phyloP scores from a whole-genome alignment of 2,329 filamentous ascomycete species.

The Fusarium gaditjirri region DNA sequence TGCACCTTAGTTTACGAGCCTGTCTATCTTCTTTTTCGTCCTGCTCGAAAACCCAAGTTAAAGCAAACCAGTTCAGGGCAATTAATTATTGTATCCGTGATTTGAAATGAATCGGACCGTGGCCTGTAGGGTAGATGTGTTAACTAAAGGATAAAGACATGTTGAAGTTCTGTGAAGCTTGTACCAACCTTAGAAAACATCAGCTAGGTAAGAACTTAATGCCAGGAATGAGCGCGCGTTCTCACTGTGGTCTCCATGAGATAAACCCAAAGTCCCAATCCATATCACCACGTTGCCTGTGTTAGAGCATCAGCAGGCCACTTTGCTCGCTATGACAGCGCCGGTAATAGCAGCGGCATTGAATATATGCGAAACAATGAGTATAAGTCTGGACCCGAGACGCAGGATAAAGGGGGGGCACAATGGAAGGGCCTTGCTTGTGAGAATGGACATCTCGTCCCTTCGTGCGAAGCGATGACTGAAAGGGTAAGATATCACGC shows the following conservation, averaged over 20 bases:
- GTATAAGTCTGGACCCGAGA: neutral
- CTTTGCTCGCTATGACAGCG: neutral
- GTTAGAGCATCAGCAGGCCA: neutral
- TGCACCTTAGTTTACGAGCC: neutral
- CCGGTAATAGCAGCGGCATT: neutral
- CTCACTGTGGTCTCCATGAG: neutral
- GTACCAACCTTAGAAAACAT: neutral
- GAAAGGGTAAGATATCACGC: constrained; percentile 15
- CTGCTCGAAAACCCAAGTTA: neutral
- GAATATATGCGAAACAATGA: constrained; percentile 1
- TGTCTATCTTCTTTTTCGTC: neutral
- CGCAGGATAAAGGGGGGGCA: constrained; percentile 3
- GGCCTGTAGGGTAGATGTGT: neutral
- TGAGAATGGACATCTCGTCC: neutral
- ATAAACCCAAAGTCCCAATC: neutral
- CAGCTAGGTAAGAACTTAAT: neutral
- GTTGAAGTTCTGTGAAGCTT: neutral
- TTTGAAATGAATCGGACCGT: neutral
- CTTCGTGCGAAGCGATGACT: constrained; percentile 2
- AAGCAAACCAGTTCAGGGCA: neutral
- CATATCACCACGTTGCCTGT: neutral
- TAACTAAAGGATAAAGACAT: neutral
- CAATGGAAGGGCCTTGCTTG: neutral
- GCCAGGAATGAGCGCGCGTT: neutral
- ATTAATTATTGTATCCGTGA: neutral